Base-by-base conservation (phyloP, 805 yeast genomes). In the Wickerhamomyces bisporus region DNA sequence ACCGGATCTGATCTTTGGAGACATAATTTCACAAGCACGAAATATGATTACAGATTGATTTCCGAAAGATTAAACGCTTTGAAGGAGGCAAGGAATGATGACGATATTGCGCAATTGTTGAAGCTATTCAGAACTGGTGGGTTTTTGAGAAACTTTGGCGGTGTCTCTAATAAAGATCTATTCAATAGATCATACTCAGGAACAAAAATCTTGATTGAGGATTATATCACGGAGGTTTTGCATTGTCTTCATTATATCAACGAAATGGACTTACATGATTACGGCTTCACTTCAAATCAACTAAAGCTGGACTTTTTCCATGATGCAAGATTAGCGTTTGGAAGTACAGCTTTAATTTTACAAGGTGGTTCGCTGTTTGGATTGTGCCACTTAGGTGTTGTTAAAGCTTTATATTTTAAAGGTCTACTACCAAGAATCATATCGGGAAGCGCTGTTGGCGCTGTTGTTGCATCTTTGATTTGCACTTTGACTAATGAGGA, bases 351-450 rank as follows among this genome's bases (percentile, higher is more conserved):
- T 0, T 66, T 93, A 40, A 76, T 91, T 27, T 65, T 93, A 19
- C 97, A 93, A 61, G 98, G 98, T 21, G 98, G 98, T 2, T 84
- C 97, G 0, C 64, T 93, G 17, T 93, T 91, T 64, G 98, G 98
- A 0, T 65, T 93, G 44, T 89, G 95, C 52, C 98, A 93, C 59
- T 57, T 93, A 26, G 98, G 98, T 2, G 96, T 89, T 1, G 85
- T 91, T 8, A 82, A 83, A 45, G 91, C 93, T 0, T 66, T 93
- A n/a, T 75, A 81, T 43, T 72, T 73, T 46, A 79, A 82, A 45
- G 81, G 84, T 1, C 62, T 89, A 27, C 65, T 93, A 36, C 98
- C 98, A 0, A 65, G 83, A 30, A 84, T 93, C 3, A 77, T 91
- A 17, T 85, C 91, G 6, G 98, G 98, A 0, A 83, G 89, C 40